These are phyloP conservation scores for Misopates orontium DNA, from an alignment of 257 asterid genomes.

Conservation along the genomic window DNA sequence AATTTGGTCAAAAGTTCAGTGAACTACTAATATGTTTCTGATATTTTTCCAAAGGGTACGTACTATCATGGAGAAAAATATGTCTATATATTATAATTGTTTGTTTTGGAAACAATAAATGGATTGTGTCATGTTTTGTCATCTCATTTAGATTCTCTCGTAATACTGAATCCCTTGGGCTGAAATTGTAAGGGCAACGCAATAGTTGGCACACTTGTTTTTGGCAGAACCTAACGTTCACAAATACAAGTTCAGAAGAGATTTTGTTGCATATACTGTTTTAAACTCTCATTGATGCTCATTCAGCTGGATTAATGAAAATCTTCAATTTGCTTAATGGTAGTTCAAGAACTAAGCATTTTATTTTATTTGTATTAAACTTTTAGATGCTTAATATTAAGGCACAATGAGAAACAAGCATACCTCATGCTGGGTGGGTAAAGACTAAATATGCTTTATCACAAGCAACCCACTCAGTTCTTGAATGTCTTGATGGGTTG, in stretches of 20 bases:
- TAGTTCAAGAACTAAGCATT: not conserved
- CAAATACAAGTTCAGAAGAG: conserved; percentile 12
- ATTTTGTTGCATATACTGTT: too few relatives aligned
- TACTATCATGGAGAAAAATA: not conserved
- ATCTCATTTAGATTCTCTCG: not conserved
- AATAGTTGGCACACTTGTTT: conserved; percentile 8
- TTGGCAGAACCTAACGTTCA: not conserved
- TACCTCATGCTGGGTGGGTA: not conserved
- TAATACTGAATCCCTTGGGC: conserved; percentile 9
- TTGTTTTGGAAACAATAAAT: not conserved
- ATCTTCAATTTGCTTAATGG: conserved; percentile 10
- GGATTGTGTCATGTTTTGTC: not conserved
- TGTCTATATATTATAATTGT: not conserved
- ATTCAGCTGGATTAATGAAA: not conserved
- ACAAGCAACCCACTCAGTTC: not conserved
- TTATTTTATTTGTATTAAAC: not conserved
- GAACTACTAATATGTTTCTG: conserved; percentile 5
- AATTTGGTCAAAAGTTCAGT: not conserved
- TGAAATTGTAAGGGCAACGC: conserved; percentile 16
- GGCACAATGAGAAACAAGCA: conserved; percentile 10
- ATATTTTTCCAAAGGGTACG: conserved; percentile 3
- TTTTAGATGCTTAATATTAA: conserved; percentile 2
- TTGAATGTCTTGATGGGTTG: not conserved
- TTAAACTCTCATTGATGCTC: not conserved
- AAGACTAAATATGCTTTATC: not conserved